Percentiles rank a stretch among this genome's conserved stretches.
Evolutionary conservation across 768 basidiomycete species (phyloP).

Genomic region (Paxillus involutus): DNA sequence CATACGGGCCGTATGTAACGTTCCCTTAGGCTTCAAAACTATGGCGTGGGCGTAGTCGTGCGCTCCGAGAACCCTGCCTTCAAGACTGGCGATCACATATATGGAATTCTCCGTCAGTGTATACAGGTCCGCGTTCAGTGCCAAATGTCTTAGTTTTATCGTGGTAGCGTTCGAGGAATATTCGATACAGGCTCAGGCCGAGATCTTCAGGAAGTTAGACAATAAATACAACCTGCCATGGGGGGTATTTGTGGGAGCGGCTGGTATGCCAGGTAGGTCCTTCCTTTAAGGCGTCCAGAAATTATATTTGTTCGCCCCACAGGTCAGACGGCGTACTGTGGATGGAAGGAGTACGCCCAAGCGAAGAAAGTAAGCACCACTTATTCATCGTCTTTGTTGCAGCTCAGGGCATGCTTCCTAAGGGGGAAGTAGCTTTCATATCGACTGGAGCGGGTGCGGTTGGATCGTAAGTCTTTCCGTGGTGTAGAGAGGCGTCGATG

Average conservation of each 20-base stretch:
- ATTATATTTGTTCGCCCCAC: neutral
- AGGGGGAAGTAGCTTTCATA: constrained; percentile 54
- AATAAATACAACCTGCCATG: constrained; percentile 31
- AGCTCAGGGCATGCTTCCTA: neutral
- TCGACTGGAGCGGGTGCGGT: constrained; percentile 49
- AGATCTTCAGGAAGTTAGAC: constrained; percentile 12
- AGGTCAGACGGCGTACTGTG: constrained; percentile 27
- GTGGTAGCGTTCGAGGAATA: constrained; percentile 24
- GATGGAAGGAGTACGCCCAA: constrained; percentile 17
- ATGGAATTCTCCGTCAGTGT: constrained; percentile 28
- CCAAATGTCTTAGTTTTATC: constrained; percentile 37
- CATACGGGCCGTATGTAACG: neutral
- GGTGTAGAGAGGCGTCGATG: constrained; percentile 5
- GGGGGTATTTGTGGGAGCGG: constrained; percentile 28
- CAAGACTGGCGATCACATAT: constrained; percentile 14
- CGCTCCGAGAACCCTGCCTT: constrained; percentile 15
- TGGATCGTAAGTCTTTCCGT: constrained; percentile 48
- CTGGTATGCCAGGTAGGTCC: constrained; percentile 29
- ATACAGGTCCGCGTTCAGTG: constrained; percentile 37
- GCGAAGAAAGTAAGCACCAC: constrained; percentile 20
- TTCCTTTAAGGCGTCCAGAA: constrained; percentile 4
- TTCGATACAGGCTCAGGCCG: neutral
- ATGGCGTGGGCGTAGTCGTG: constrained; percentile 37
- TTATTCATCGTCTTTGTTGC: no score
- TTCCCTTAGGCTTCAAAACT: constrained; percentile 23